phyloP scores from a whole-genome alignment of 257 asterid genomes.

The Capsicum baccatum region DNA sequence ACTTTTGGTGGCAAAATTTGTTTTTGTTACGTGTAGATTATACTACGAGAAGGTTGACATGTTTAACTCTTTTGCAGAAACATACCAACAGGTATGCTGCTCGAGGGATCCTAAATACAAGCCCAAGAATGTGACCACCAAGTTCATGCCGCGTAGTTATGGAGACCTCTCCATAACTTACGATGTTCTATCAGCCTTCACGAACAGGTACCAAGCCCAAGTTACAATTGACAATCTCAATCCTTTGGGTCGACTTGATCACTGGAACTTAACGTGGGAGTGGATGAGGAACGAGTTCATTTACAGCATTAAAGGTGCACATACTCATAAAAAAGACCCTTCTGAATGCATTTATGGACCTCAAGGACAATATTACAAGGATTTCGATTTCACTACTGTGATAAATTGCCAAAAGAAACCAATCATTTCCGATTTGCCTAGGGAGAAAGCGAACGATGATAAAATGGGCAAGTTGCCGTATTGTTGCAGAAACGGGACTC shows the following conservation, averaged over 20 bases:
- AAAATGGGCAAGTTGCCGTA: conserved; percentile 74
- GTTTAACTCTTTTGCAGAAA: conserved; percentile 49
- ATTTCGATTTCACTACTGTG: conserved; percentile 74
- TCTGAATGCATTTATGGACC: conserved; percentile 84
- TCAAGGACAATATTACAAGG: conserved; percentile 74
- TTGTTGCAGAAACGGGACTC: conserved; percentile 76
- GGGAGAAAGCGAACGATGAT: conserved; percentile 63
- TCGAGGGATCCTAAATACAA: conserved; percentile 76
- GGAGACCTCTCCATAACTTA: conserved; percentile 82
- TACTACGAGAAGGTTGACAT: background rate
- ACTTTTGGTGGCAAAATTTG: background rate
- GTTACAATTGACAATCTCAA: conserved; percentile 83
- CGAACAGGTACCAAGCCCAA: conserved; percentile 70
- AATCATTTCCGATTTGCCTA: conserved; percentile 72
- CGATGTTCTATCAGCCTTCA: conserved; percentile 69
- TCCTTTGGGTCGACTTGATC: conserved; percentile 90
- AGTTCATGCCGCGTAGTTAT: conserved; percentile 54
- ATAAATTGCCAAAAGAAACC: conserved; percentile 78
- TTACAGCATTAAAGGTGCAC: conserved; percentile 82
- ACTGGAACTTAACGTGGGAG: conserved; percentile 94
- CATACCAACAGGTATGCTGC: conserved; percentile 71
- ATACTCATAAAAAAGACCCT: conserved; percentile 70
- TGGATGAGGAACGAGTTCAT: conserved; percentile 96
- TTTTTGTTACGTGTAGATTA: background rate
- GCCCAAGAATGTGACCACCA: conserved; percentile 46